These are phyloP conservation scores for Beta corolliflora DNA, from an alignment of 179 eudicot genomes.

Conservation along the genomic window DNA sequence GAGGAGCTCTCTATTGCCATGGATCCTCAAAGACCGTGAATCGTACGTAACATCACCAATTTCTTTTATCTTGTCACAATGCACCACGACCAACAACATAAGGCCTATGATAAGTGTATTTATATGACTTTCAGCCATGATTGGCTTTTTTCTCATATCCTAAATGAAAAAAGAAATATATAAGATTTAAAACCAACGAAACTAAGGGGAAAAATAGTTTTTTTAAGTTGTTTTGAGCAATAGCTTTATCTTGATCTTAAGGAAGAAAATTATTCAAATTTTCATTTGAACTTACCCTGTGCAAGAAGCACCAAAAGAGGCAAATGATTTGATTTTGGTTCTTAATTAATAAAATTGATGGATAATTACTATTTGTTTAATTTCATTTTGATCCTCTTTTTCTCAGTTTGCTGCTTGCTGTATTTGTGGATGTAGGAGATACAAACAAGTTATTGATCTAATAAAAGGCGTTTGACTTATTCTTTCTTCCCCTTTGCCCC, in stretches of 20 bases:
- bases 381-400: background rate
- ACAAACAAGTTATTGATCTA: slow-evolving; percentile 22
- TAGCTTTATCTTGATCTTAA: background rate
- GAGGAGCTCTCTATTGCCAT: slow-evolving; percentile 58
- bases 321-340: background rate
- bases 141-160: background rate
- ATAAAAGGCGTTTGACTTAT: slow-evolving; percentile 14
- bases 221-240: background rate
- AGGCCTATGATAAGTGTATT: slow-evolving; percentile 21
- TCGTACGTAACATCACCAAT: slow-evolving; percentile 49
- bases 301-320: background rate
- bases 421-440: slow-evolving; percentile 18
- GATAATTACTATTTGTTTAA: background rate
- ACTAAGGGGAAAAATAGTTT: background rate
- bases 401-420: background rate
- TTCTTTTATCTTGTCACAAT: slow-evolving; percentile 5
- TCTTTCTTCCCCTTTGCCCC: background rate
- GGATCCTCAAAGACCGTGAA: slow-evolving; percentile 53
- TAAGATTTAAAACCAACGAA: background rate
- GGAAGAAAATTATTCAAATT: background rate
- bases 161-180: background rate
- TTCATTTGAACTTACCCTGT: slow-evolving; percentile 10
- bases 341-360: background rate
- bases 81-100: slow-evolving; percentile 22
- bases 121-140: slow-evolving; percentile 19